These are phyloP conservation scores for Flammula alnicola DNA, from an alignment of 1,284 basidiomycete species.

Conservation along the genomic window DNA sequence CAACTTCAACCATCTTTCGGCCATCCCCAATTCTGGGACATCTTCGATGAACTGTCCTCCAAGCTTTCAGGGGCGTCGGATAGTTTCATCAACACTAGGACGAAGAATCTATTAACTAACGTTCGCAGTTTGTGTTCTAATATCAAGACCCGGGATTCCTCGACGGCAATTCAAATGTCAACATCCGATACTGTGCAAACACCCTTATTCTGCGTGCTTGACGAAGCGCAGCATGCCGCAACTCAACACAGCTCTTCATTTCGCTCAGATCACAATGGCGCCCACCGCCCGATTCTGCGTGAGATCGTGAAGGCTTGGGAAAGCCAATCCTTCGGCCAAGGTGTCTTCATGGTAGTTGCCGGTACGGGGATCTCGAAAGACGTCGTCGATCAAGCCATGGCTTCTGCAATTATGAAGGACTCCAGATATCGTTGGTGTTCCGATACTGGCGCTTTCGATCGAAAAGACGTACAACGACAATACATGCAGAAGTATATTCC, in stretches of 20 bases:
- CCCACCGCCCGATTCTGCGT: constrained; percentile 41
- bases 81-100: constrained; percentile 33
- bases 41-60: constrained; percentile 39
- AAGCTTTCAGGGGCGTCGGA: constrained; percentile 35
- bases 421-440: constrained; percentile 45
- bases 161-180: constrained; percentile 17
- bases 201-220: constrained; percentile 44
- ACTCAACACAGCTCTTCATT: constrained; percentile 40
- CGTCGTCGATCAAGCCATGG: constrained; percentile 45
- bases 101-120: constrained; percentile 30
- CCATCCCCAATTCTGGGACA: constrained; percentile 39
- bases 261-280: constrained; percentile 37
- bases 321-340: constrained; percentile 37
- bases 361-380: constrained; percentile 49
- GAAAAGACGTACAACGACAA: constrained; percentile 30
- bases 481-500: constrained; percentile 43
- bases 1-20: constrained; percentile 42
- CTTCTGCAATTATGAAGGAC: constrained; percentile 46
- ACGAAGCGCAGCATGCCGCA: constrained; percentile 46
- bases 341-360: constrained; percentile 45
- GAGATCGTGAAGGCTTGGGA: constrained; percentile 46
- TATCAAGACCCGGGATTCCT: constrained; percentile 4
- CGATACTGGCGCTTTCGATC: constrained; percentile 45
- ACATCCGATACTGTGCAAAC: constrained; percentile 25
- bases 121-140: constrained; percentile 29